These are phyloP conservation scores for Wickerhamomyces ciferrii DNA, from an alignment of 805 yeast genomes.

Conservation along the genomic window DNA sequence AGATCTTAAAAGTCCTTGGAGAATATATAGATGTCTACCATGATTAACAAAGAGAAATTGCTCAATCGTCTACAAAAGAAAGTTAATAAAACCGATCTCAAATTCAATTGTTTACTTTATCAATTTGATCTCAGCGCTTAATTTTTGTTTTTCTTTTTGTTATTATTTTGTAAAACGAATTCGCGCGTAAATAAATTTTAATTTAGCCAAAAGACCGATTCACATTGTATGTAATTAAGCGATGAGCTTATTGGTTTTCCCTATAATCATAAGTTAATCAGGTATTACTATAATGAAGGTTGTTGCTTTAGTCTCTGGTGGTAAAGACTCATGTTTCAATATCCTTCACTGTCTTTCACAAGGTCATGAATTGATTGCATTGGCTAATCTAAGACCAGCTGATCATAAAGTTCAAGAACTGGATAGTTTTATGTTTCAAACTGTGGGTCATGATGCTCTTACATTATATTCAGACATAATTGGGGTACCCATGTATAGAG, in stretches of 20 bases:
- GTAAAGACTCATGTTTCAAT: slow-evolving; percentile 92
- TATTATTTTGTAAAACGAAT: neutral
- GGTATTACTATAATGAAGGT: slow-evolving; percentile 63
- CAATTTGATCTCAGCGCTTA: no score
- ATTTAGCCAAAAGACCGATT: no score
- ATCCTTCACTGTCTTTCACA: slow-evolving; percentile 78
- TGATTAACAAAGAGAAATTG: no score
- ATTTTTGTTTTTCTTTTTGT: no score
- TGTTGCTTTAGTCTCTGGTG: slow-evolving; percentile 90
- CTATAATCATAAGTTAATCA: neutral
- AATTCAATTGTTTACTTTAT: no score
- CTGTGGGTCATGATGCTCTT: slow-evolving; percentile 87
- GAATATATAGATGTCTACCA: no score
- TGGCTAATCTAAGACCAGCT: slow-evolving; percentile 79
- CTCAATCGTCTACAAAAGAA: no score
- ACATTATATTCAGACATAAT: slow-evolving; percentile 61
- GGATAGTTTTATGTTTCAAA: slow-evolving; percentile 96
- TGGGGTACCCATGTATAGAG: slow-evolving; percentile 76
- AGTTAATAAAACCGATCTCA: no score
- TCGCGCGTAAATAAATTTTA: neutral
- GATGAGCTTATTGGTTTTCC: neutral
- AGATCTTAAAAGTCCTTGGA: no score
- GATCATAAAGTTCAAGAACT: slow-evolving; percentile 53
- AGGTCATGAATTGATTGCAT: slow-evolving; percentile 81
- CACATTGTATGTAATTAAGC: neutral